These are phyloP conservation scores for Wickerhamomyces ciferrii DNA, from an alignment of 805 yeast genomes.

Conservation along the genomic window DNA sequence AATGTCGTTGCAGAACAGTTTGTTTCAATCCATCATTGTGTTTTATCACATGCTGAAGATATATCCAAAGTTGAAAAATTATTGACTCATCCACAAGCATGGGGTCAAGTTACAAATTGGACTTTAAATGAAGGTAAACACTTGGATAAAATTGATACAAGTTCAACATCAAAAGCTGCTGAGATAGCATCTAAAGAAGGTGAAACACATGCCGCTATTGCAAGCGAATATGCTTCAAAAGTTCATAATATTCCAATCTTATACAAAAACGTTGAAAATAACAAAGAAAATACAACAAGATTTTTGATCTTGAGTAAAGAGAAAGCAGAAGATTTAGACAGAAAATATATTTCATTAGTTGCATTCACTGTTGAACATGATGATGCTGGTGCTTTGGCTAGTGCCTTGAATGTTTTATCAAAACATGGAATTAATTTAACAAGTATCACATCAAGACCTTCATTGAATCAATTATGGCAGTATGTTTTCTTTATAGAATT, in stretches of 20 bases:
- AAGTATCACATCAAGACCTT: constrained; percentile 75
- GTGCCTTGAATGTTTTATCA: constrained; percentile 55
- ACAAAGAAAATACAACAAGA: constrained; percentile 74
- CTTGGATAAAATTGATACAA: constrained; percentile 54
- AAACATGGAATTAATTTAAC: constrained; percentile 56
- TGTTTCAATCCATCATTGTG: constrained; percentile 77
- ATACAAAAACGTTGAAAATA: constrained; percentile 61
- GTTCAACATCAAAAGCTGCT: constrained; percentile 86
- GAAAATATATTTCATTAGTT: constrained; percentile 40
- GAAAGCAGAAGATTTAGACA: constrained; percentile 7
- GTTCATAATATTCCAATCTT: constrained; percentile 54
- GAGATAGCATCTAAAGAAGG: constrained; percentile 43
- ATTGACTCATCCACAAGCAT: constrained; percentile 95
- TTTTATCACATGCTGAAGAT: constrained; percentile 43
- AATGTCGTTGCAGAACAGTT: constrained; percentile 71
- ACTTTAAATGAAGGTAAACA: constrained; percentile 29
- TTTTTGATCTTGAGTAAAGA: constrained; percentile 61
- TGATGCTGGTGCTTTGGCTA: constrained; percentile 71
- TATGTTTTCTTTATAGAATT: constrained; percentile 79
- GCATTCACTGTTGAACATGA: constrained; percentile 63
- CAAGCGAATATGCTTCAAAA: constrained; percentile 61
- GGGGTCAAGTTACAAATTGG: constrained; percentile 84
- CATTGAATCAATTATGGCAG: constrained; percentile 64
- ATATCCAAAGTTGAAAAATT: constrained; percentile 46
- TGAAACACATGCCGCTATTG: constrained; percentile 60